phyloP scores from a whole-genome alignment of 345 rosid genomes.

The Linum tenue region DNA sequence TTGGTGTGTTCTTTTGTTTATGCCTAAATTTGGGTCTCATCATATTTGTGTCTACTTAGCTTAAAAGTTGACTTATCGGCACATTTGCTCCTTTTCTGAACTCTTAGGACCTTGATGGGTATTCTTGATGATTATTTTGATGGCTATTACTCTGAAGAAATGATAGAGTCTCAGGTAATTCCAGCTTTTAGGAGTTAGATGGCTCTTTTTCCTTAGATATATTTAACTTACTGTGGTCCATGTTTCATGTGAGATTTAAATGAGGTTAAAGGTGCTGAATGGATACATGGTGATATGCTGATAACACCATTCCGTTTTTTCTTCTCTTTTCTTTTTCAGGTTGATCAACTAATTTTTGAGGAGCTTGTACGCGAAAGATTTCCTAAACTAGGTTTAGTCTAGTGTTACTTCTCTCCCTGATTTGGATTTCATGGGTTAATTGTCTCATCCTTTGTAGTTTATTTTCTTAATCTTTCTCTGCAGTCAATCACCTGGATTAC shows the following conservation, averaged over 20 bases:
- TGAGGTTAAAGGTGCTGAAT: slow-evolving; percentile 9
- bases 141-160: slow-evolving; percentile 96
- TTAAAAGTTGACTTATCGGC: neutral
- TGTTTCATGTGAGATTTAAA: neutral
- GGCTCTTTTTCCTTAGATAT: neutral
- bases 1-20: slow-evolving; percentile 8
- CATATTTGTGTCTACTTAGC: neutral
- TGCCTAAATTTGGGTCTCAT: neutral
- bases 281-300: slow-evolving; percentile 15
- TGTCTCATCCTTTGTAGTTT: neutral
- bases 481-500: slow-evolving; percentile 98
- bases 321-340: slow-evolving; percentile 38
- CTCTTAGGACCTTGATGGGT: slow-evolving; percentile 74
- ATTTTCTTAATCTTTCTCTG: slow-evolving; percentile 16
- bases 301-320: neutral
- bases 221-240: slow-evolving; percentile 3
- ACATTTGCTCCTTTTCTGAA: slow-evolving; percentile 15
- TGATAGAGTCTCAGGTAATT: slow-evolving; percentile 95
- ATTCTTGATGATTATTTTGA: slow-evolving; percentile 88
- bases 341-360: slow-evolving; percentile 93
- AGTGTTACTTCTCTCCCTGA: neutral
- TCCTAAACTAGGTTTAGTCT: slow-evolving; percentile 78
- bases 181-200: neutral
- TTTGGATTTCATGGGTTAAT: neutral
- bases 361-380: slow-evolving; percentile 93